Evolutionary conservation across 2,329 filamentous ascomycete species (phyloP).

Genomic region (Boeremia exigua): DNA sequence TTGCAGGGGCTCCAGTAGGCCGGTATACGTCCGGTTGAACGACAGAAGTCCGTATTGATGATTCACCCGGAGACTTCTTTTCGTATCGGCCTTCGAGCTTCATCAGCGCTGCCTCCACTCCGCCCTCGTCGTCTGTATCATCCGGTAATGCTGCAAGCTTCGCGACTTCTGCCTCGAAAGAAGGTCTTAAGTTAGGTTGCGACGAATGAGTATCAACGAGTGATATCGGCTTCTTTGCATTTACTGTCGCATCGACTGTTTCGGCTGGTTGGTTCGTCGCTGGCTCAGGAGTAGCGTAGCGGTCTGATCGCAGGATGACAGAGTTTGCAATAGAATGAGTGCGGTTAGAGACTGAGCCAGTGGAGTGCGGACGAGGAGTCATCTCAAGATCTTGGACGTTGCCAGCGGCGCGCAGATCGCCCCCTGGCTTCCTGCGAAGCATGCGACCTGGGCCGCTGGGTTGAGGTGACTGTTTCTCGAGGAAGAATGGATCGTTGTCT

Average conservation of each 20-base stretch:
- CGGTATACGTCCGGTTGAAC: conserved; percentile 32
- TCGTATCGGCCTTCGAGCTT: conserved; percentile 90
- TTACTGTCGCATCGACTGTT: conserved; percentile 16
- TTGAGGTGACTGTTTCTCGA: conserved; percentile 41
- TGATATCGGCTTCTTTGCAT: conserved; percentile 44
- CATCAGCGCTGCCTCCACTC: conserved; percentile 87
- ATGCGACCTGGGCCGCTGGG: conserved; percentile 40
- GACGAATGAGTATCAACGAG: conserved; percentile 61
- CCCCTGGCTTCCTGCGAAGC: conserved; percentile 56
- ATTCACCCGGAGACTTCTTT: conserved; percentile 49
- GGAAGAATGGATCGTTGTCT: conserved; percentile 48
- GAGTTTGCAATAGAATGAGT: conserved; percentile 50
- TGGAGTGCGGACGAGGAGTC: conserved; percentile 54
- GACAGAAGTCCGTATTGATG: conserved; percentile 25
- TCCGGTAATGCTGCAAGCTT: conserved; percentile 88
- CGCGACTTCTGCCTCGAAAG: conserved; percentile 87
- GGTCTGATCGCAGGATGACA: conserved; percentile 42
- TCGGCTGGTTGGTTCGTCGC: conserved; percentile 17
- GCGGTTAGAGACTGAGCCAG: conserved; percentile 55
- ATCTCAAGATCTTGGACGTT: conserved; percentile 55
- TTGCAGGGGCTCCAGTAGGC: conserved; percentile 26
- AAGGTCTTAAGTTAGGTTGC: conserved; percentile 64
- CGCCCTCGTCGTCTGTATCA: conserved; percentile 76
- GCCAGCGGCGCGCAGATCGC: conserved; percentile 55
- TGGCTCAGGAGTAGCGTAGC: conserved; percentile 28